A percentile compares a stretch with the other conserved stretches of the same genome.
Evolutionary conservation across 2,329 filamentous ascomycete genomes (phyloP).

Genomic region (Leptographium wingfieldii): DNA sequence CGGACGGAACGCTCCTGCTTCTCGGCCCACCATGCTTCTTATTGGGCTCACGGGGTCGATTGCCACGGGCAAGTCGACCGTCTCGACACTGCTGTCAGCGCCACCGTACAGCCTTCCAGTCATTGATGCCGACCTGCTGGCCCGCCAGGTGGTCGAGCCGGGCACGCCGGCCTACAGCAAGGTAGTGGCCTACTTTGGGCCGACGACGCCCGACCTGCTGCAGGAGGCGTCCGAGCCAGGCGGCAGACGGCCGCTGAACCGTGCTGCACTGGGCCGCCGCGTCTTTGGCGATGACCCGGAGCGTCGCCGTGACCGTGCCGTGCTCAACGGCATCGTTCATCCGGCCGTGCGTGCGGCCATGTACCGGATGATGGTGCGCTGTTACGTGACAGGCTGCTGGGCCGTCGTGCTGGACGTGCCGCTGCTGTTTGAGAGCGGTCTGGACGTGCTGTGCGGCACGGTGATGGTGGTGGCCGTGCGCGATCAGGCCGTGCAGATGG

Average conservation of each 20-base stretch:
- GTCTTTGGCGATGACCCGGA: slow-evolving; percentile 76
- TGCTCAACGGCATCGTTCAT: slow-evolving; percentile 84
- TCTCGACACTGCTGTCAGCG: slow-evolving; percentile 67
- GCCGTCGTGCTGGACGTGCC: slow-evolving; percentile 89
- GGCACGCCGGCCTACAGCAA: slow-evolving; percentile 72
- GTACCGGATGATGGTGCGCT: slow-evolving; percentile 58
- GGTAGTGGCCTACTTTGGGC: slow-evolving; percentile 70
- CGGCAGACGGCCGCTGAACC: slow-evolving; percentile 51
- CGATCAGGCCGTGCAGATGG: slow-evolving; percentile 73
- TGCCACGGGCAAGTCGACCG: slow-evolving; percentile 95
- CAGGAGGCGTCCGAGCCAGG: slow-evolving; percentile 39
- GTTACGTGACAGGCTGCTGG: slow-evolving; percentile 68
- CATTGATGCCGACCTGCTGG: slow-evolving; percentile 86
- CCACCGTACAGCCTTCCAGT: slow-evolving; percentile 78
- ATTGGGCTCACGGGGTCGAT: slow-evolving; percentile 95
- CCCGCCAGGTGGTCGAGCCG: slow-evolving; percentile 87
- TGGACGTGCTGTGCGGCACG: slow-evolving; percentile 75
- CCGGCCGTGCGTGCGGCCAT: slow-evolving; percentile 78
- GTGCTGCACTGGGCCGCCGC: slow-evolving; percentile 68
- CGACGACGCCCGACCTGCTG: slow-evolving; percentile 77
- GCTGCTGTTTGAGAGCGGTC: slow-evolving; percentile 75
- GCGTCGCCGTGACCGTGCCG: slow-evolving; percentile 55
- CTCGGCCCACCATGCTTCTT: slow-evolving; percentile 60
- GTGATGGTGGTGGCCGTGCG: slow-evolving; percentile 78
- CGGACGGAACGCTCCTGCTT: not conserved